Conservation (phyloP, 257 asterid genomes). For the Fraxinus excelsior region DNA sequence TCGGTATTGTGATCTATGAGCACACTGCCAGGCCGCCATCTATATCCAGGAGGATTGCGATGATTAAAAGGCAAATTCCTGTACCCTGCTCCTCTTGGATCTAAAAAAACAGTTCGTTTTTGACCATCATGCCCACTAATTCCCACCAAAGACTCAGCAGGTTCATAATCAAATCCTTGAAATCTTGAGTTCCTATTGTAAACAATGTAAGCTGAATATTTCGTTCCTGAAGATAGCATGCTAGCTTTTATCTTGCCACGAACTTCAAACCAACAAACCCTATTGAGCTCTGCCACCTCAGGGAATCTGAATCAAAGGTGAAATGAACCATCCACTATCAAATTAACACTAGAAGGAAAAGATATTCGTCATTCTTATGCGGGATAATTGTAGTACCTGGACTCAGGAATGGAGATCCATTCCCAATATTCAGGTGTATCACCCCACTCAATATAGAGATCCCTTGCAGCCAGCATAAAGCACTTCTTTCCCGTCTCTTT, state of each 20-base stretch:
- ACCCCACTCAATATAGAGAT: constrained; percentile 55
- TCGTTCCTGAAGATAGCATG: constrained; percentile 51
- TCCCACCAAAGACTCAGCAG: constrained; percentile 45
- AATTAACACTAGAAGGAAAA: too few species aligned
- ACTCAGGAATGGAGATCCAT: constrained; percentile 48
- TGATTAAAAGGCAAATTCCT: constrained; percentile 8
- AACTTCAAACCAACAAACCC: constrained; percentile 72
- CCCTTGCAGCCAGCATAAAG: constrained; percentile 74
- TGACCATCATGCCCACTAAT: constrained; percentile 40
- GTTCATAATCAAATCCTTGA: constrained; percentile 45
- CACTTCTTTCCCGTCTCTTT: constrained; percentile 71
- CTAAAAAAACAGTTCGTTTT: constrained; percentile 42
- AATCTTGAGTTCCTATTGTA: constrained; percentile 34
- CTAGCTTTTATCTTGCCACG: constrained; percentile 41
- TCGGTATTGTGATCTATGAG: constrained; percentile 16
- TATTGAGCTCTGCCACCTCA: constrained; percentile 64
- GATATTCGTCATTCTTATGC: neutral
- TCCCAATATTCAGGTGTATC: constrained; percentile 64
- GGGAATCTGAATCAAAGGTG: constrained; percentile 40
- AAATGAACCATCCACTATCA: constrained; percentile 24
- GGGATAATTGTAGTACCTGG: constrained; percentile 48
- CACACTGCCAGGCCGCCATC: constrained; percentile 3
- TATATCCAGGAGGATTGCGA: neutral
- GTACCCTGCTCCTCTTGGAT: constrained; percentile 36
- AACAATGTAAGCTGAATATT: constrained; percentile 63